Conservation (phyloP, 345 rosid genomes). For the Salix viminalis region DNA sequence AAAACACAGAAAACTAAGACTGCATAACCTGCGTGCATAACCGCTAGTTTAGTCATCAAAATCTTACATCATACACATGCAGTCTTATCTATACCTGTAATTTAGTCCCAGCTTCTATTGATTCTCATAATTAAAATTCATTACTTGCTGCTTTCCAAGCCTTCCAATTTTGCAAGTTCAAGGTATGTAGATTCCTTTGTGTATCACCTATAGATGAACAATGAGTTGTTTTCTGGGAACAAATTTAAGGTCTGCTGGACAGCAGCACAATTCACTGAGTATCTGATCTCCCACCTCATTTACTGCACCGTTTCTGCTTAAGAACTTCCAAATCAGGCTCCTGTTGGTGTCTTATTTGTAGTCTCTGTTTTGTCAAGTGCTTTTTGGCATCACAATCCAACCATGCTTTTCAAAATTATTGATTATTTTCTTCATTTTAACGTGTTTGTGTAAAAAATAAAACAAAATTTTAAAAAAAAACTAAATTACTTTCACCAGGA, state of each 20-base stretch:
- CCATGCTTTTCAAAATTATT: no score
- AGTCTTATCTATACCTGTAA: conserved; percentile 23
- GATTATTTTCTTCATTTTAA: no score
- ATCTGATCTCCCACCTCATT: neutral
- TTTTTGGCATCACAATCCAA: no score
- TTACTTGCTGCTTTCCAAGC: conserved; percentile 18
- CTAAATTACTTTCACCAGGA: no score
- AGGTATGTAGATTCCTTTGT: neutral
- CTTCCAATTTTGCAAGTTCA: neutral
- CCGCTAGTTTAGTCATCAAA: conserved; percentile 11
- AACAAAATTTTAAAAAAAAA: no score
- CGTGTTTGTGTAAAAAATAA: no score
- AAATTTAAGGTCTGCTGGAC: neutral
- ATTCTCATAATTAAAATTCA: conserved; percentile 31
- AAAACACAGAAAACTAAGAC: conserved; percentile 26
- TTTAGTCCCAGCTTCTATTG: conserved; percentile 10
- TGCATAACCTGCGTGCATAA: conserved; percentile 1
- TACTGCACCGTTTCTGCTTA: neutral
- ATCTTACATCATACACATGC: conserved; percentile 1
- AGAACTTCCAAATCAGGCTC: neutral
- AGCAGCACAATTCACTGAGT: no score
- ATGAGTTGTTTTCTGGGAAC: neutral
- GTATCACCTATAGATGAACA: neutral
- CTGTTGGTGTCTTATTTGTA: neutral
- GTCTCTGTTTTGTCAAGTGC: neutral